Conservation (phyloP, 2,329 filamentous ascomycete species). For the Geoglossum cookeanum region DNA sequence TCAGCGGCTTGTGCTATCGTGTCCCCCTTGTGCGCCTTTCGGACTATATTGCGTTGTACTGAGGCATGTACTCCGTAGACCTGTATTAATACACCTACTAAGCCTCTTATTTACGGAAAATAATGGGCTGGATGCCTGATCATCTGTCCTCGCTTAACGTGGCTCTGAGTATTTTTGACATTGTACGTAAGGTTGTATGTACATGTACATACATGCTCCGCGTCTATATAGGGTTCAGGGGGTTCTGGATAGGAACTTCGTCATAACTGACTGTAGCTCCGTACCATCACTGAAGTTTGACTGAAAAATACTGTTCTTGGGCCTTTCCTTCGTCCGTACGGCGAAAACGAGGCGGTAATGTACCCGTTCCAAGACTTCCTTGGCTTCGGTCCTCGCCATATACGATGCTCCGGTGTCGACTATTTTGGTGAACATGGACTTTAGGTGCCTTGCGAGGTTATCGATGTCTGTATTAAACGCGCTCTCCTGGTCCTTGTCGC, state of each 20-base stretch:
- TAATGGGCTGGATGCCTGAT: neutral
- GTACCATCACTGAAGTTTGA: constrained; percentile 17
- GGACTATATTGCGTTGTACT: neutral
- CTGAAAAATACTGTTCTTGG: constrained; percentile 15
- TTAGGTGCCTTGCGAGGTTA: constrained; percentile 38
- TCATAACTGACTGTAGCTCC: constrained; percentile 10
- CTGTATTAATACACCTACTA: constrained; percentile 23
- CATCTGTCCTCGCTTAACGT: neutral
- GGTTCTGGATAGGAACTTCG: neutral
- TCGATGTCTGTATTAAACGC: constrained; percentile 57
- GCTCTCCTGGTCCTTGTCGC: constrained; percentile 21
- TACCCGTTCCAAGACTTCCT: constrained; percentile 56
- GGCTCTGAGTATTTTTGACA: neutral
- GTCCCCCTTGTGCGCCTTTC: neutral
- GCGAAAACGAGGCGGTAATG: constrained; percentile 51
- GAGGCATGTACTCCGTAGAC: neutral
- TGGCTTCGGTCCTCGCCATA: constrained; percentile 55
- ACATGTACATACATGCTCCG: neutral
- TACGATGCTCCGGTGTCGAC: constrained; percentile 55
- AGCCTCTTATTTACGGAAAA: constrained; percentile 20
- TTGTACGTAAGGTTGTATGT: too few species aligned
- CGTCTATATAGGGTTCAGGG: neutral
- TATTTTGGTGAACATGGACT: constrained; percentile 39
- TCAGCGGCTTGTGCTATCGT: neutral
- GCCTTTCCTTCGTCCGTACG: constrained; percentile 39